Evolutionary conservation across 306 rosid species (phyloP), one percentile per base, ranked within the genome.

Genomic region (Cicer cuneatum): DNA sequence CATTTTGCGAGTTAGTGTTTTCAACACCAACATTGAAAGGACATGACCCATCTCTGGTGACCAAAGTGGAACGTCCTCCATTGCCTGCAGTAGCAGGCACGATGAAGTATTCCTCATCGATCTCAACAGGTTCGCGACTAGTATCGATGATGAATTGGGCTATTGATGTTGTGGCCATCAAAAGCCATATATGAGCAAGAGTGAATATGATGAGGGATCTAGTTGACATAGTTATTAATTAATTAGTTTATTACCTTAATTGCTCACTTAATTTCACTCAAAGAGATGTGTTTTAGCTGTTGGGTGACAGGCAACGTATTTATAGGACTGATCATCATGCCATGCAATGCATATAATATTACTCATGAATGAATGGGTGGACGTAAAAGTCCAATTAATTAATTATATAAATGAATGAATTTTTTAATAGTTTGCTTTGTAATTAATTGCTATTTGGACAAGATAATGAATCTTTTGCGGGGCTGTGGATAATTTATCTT

Each of bases 1-100:
- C 78, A 0, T 40, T 2, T 0, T 33, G 38, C 8, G 13, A 4
- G 51, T 74, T 71, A 0, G 82, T 69, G 67, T 76, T 86, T 39
- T 83, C 81, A 3, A 82, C 87, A 10, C 89, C 96, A 1, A 73
- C 96, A 7, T 73, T 14, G 0, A 67, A 0, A 1, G 96, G 92
- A 75, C 92, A 90, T 0, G 82, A 59, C 4, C 4, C 10, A 5
- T 71, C 84, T 8, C 78, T 39, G 59, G 43, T 0, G 57, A 90
- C 46, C 65, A 90, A 67, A 5, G 92, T 86, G 81, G 88, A 69
- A 7, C 78, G 88, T 5, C 90, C 90, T 1, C 92, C 90, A 8
- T 1, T 78, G 41, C 85, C 92, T 2, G 90, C 84, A 37, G 86
- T 83, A 1, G 84, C 89, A 0, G 89, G 92, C 6, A 47, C 81